A percentile compares a stretch with the other conserved stretches of the same genome.
phyloP scores from a whole-genome alignment of 2,329 filamentous ascomycete species.

The Grosmannia serpens region DNA sequence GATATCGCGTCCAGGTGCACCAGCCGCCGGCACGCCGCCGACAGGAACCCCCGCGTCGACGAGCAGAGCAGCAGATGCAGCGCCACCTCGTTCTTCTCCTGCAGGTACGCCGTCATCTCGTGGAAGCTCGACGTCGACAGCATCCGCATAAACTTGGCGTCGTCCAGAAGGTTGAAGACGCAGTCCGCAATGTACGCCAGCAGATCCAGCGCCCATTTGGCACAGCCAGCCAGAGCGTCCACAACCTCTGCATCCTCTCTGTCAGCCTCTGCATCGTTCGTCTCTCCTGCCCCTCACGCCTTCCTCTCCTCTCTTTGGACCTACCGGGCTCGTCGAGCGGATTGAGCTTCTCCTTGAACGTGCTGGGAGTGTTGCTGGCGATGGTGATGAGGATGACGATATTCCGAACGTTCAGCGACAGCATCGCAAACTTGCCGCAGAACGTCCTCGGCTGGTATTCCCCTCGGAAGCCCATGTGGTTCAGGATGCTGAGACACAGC shows the following conservation, averaged over 20 bases:
- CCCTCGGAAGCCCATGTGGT: constrained; percentile 62
- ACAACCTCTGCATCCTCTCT: constrained; percentile 47
- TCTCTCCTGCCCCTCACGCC: background rate
- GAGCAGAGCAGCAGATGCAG: constrained; percentile 60
- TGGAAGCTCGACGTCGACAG: constrained; percentile 34
- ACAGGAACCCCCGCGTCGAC: constrained; percentile 60
- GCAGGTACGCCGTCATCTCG: constrained; percentile 40
- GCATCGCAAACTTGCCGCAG: constrained; percentile 62
- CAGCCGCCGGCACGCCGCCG: constrained; percentile 55
- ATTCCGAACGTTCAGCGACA: constrained; percentile 64
- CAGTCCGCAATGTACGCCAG: constrained; percentile 50
- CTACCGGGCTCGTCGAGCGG: constrained; percentile 53
- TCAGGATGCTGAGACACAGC: constrained; percentile 66
- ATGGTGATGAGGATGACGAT: constrained; percentile 55
- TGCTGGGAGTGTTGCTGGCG: constrained; percentile 43
- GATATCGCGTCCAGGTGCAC: constrained; percentile 41
- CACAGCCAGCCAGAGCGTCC: constrained; percentile 59
- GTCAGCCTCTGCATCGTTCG: background rate
- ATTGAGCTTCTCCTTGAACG: constrained; percentile 42
- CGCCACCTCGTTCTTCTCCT: constrained; percentile 43
- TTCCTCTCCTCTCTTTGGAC: constrained; percentile 7
- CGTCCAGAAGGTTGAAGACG: constrained; percentile 43
- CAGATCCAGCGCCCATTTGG: constrained; percentile 68
- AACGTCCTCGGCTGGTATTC: constrained; percentile 51
- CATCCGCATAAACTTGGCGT: constrained; percentile 37